phyloP scores from a whole-genome alignment of 495 filamentous ascomycete genomes.

The Opeltia flavorubescens region DNA sequence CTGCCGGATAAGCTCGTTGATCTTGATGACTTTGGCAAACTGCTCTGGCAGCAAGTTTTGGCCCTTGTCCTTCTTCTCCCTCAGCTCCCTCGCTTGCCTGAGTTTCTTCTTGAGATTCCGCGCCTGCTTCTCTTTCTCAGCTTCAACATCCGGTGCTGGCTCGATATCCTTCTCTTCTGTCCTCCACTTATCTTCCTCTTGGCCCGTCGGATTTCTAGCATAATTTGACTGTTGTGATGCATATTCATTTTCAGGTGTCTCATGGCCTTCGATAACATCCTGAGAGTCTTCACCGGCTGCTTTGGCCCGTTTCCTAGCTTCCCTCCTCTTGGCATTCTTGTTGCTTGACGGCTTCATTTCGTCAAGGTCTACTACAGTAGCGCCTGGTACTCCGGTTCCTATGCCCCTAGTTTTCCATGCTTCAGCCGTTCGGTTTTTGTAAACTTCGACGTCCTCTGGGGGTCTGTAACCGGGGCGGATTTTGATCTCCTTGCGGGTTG shows the following conservation, averaged over 20 bases:
- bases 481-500: conserved; percentile 77
- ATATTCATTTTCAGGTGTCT: conserved; percentile 19
- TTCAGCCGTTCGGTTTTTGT: conserved; percentile 84
- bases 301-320: conserved; percentile 80
- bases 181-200: conserved; percentile 17
- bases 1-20: conserved; percentile 83
- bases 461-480: conserved; percentile 87
- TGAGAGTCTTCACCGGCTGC: conserved; percentile 27
- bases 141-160: conserved; percentile 45
- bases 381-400: conserved; percentile 60
- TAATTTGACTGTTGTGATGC: conserved; percentile 4
- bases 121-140: conserved; percentile 82
- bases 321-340: conserved; percentile 89
- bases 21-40: conserved; percentile 93
- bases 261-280: conserved; percentile 22
- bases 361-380: conserved; percentile 40
- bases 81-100: conserved; percentile 78
- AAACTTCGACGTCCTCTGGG: conserved; percentile 91
- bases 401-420: conserved; percentile 70
- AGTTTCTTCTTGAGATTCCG: conserved; percentile 94
- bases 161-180: conserved; percentile 10
- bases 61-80: conserved; percentile 80
- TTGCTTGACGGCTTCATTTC: conserved; percentile 36
- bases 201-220: background rate
- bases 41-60: conserved; percentile 79